Conservation (phyloP, 768 basidiomycete species). For the Termitomyces sp. region DNA sequence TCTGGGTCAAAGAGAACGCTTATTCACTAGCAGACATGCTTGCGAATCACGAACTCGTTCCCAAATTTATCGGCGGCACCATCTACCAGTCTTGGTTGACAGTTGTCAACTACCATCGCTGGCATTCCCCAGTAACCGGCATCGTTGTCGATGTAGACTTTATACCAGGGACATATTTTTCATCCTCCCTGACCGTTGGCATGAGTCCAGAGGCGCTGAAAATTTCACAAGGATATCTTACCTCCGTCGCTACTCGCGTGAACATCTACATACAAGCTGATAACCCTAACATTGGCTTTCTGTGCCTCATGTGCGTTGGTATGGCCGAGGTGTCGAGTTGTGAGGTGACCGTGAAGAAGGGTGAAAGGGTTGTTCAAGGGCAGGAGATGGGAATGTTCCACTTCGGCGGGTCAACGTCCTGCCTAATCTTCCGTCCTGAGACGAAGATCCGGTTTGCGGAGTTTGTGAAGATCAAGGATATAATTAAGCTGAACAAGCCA, state of each 20-base stretch:
- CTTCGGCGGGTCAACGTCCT: conserved; percentile 53
- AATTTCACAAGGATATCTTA: conserved; percentile 37
- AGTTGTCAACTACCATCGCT: conserved; percentile 2
- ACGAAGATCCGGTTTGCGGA: conserved; percentile 9
- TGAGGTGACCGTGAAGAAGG: conserved; percentile 44
- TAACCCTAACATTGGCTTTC: conserved; percentile 45
- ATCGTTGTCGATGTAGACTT: conserved; percentile 27
- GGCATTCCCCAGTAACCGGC: neutral
- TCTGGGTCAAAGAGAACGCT: too few relatives aligned
- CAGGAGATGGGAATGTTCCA: conserved; percentile 63
- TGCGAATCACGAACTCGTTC: conserved; percentile 25
- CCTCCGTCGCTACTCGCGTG: conserved; percentile 11
- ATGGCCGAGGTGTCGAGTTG: conserved; percentile 64
- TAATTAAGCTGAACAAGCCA: too few relatives aligned
- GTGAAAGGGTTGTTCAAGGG: conserved; percentile 34
- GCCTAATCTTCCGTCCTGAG: conserved; percentile 34
- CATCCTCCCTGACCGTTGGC: conserved; percentile 24
- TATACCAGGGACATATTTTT: conserved; percentile 51
- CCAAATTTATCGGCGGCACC: neutral
- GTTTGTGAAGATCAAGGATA: too few relatives aligned
- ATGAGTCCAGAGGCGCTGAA: conserved; percentile 12
- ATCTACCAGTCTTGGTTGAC: neutral
- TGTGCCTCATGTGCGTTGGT: conserved; percentile 57
- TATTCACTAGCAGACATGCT: too few relatives aligned
- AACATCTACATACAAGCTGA: conserved; percentile 56